phyloP scores from a whole-genome alignment of 495 filamentous ascomycete species.

The Penicillium bialowiezense region DNA sequence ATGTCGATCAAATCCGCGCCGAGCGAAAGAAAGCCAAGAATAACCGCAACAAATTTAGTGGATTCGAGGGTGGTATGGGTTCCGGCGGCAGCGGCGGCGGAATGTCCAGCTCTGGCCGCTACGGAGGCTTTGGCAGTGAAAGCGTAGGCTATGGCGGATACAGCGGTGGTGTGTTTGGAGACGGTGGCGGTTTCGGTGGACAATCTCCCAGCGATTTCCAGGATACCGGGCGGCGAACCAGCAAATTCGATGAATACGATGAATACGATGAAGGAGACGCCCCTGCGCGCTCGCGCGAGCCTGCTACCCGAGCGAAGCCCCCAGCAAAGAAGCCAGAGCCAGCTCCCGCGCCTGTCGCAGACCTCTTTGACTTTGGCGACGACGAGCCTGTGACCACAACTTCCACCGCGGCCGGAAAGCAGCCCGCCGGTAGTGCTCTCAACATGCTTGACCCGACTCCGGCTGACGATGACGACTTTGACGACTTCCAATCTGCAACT shows the following conservation, averaged over 20 bases:
- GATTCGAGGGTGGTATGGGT: slow-evolving; percentile 77
- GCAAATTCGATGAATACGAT: slow-evolving; percentile 95
- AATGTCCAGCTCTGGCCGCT: slow-evolving; percentile 59
- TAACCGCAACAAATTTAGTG: slow-evolving; percentile 91
- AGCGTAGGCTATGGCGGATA: slow-evolving; percentile 74
- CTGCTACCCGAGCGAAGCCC: slow-evolving; percentile 38
- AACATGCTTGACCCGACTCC: slow-evolving; percentile 50
- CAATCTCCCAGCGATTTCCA: slow-evolving; percentile 55
- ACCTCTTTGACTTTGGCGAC: slow-evolving; percentile 83
- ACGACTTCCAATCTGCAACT: slow-evolving; percentile 95
- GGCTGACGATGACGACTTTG: slow-evolving; percentile 90
- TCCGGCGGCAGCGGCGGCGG: slow-evolving; percentile 57
- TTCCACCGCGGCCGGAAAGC: slow-evolving; percentile 49
- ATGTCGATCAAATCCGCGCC: slow-evolving; percentile 87
- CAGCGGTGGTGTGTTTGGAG: slow-evolving; percentile 84
- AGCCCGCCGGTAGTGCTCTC: slow-evolving; percentile 49
- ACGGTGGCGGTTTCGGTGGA: slow-evolving; percentile 40
- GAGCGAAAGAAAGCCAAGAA: slow-evolving; percentile 92
- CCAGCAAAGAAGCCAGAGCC: slow-evolving; percentile 75
- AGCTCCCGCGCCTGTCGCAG: slow-evolving; percentile 38
- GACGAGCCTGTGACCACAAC: slow-evolving; percentile 55
- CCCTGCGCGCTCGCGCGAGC: slow-evolving; percentile 43
- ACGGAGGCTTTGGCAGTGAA: slow-evolving; percentile 87
- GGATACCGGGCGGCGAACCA: slow-evolving; percentile 58
- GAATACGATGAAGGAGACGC: slow-evolving; percentile 81